These are phyloP conservation scores for Hypholoma sublateritium DNA, from an alignment of 768 basidiomycete genomes.

Conservation along the genomic window DNA sequence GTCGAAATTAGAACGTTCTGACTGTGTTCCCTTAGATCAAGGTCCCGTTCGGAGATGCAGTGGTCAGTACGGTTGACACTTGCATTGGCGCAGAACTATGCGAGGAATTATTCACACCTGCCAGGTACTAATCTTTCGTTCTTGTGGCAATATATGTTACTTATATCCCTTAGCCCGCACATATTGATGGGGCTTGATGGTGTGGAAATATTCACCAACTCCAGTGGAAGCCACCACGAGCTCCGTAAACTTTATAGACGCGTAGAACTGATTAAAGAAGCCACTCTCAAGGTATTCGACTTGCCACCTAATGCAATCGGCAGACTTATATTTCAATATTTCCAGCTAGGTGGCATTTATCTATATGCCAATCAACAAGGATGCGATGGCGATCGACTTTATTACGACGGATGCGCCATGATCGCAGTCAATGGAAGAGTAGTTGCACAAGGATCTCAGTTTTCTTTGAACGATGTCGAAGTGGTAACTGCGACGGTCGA, in stretches of 20 bases:
- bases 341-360: constrained; percentile 92
- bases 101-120: constrained; percentile 96
- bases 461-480: constrained; percentile 94
- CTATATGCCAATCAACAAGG: constrained; percentile 99
- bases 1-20: neutral
- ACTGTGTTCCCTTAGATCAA: constrained; percentile 51
- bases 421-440: constrained; percentile 93
- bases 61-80: constrained; percentile 90
- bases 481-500: constrained; percentile 95
- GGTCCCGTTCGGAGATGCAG: constrained; percentile 95
- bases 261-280: constrained; percentile 94
- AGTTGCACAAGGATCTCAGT: constrained; percentile 95
- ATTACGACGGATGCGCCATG: constrained; percentile 97
- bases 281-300: constrained; percentile 78
- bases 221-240: constrained; percentile 97
- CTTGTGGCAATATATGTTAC: neutral
- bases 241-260: constrained; percentile 92
- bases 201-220: constrained; percentile 99
- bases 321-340: neutral
- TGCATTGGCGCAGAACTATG: constrained; percentile 97
- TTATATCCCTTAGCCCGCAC: constrained; percentile 69
- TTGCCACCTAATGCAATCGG: neutral
- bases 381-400: constrained; percentile 96
- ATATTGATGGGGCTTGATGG: constrained; percentile 98
- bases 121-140: constrained; percentile 67